Conservation (phyloP, 768 basidiomycete species). For the Mycena leptocephala region DNA sequence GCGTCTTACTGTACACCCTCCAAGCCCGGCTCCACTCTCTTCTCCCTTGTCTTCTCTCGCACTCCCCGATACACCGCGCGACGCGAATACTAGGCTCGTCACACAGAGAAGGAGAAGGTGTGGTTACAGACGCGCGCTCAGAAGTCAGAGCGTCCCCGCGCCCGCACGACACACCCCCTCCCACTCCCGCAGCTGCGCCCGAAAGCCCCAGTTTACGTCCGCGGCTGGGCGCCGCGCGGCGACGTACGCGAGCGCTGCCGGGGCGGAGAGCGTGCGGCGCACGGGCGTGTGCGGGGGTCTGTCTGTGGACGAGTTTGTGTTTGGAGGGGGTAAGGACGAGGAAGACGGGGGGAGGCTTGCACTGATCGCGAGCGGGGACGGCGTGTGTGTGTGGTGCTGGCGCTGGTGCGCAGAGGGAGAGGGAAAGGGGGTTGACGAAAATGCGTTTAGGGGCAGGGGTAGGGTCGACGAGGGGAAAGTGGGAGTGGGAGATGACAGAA, state of each 20-base stretch:
- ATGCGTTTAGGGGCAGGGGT: neutral
- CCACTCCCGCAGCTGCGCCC: conserved; percentile 34
- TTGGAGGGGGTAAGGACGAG: too few species aligned
- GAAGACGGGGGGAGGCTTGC: too few species aligned
- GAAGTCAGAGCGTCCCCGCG: neutral
- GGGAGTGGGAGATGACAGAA: too few species aligned
- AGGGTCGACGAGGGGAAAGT: neutral
- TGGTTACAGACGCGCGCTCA: neutral
- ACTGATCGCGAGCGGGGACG: neutral
- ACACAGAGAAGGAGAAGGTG: too few species aligned
- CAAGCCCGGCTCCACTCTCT: too few species aligned
- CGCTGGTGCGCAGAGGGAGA: neutral
- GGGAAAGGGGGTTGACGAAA: neutral
- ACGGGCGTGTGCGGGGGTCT: too few species aligned
- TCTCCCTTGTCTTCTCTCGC: too few species aligned
- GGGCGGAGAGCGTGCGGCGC: conserved; percentile 28
- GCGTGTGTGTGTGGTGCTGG: neutral
- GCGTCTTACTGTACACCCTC: too few species aligned
- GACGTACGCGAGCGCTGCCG: conserved; percentile 33
- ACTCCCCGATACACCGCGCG: too few species aligned
- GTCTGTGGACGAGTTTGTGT: too few species aligned
- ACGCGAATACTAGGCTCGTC: too few species aligned
- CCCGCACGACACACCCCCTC: conserved; percentile 29
- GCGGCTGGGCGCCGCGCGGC: conserved; percentile 33
- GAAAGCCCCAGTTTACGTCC: conserved; percentile 37